phyloP scores from a whole-genome alignment of 768 basidiomycete genomes.

The Pleurotus platypus region DNA sequence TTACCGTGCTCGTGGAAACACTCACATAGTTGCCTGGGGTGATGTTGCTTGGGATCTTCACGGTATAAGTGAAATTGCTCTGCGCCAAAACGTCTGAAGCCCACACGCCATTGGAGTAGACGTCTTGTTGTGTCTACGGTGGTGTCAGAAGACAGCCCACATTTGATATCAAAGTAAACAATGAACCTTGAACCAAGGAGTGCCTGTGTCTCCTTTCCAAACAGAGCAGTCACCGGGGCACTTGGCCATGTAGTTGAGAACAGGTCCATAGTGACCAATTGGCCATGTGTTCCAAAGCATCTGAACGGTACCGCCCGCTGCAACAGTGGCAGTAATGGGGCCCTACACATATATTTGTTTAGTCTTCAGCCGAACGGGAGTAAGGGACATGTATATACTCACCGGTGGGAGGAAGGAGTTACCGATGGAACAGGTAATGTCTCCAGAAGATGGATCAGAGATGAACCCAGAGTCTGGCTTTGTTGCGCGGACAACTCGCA shows the following conservation, averaged over 20 bases:
- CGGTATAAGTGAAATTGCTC: conserved; percentile 28
- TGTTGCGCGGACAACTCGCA: conserved; percentile 30
- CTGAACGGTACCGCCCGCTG: conserved; percentile 30
- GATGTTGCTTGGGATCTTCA: conserved; percentile 35
- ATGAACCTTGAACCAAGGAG: conserved; percentile 36
- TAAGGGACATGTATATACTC: neutral
- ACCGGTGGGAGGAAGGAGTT: conserved; percentile 32
- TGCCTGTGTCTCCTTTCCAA: conserved; percentile 30
- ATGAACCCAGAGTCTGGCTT: conserved; percentile 34
- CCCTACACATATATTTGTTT: conserved; percentile 18
- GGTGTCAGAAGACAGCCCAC: neutral
- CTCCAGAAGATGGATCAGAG: conserved; percentile 23
- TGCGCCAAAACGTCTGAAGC: conserved; percentile 33
- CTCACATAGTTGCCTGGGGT: conserved; percentile 31
- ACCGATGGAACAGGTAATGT: conserved; percentile 36
- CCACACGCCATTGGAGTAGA: conserved; percentile 31
- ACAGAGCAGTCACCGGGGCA: conserved; percentile 31
- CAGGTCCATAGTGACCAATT: conserved; percentile 33
- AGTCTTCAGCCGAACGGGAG: neutral
- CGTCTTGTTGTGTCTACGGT: conserved; percentile 31
- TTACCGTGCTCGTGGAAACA: neutral
- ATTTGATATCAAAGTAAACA: neutral
- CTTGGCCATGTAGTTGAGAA: conserved; percentile 36
- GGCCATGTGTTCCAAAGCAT: conserved; percentile 39
- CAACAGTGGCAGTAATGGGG: conserved; percentile 29